These are phyloP conservation scores for Botryotinia narcissicola DNA, from an alignment of 2,329 filamentous ascomycete genomes.

Conservation along the genomic window DNA sequence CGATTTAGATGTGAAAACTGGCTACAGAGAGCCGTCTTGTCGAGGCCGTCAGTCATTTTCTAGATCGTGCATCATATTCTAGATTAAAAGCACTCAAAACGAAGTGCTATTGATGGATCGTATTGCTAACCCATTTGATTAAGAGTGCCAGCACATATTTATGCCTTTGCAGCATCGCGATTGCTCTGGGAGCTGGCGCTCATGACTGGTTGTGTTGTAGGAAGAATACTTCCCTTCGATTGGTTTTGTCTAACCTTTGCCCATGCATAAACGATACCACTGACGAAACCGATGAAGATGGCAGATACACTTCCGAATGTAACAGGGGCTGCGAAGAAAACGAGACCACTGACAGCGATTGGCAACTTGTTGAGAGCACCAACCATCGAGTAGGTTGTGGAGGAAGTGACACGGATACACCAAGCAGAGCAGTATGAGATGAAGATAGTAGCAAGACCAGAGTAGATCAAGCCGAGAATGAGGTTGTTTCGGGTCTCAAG, in stretches of 20 bases:
- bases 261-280: conserved; percentile 85
- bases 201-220: conserved; percentile 68
- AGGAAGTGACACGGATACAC: conserved; percentile 96
- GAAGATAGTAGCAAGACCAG: conserved; percentile 88
- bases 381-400: conserved; percentile 98
- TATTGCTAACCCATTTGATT: background rate
- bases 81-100: conserved; percentile 5
- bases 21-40: background rate
- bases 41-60: conserved; percentile 1
- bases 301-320: conserved; percentile 90
- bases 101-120: background rate
- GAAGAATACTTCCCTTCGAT: conserved; percentile 61
- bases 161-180: conserved; percentile 68
- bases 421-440: conserved; percentile 99
- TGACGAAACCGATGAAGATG: conserved; percentile 87
- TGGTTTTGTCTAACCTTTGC: conserved; percentile 79
- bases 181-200: conserved; percentile 91
- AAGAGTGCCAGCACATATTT: conserved; percentile 13
- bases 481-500: conserved; percentile 73
- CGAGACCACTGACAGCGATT: conserved; percentile 83
- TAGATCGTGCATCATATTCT: conserved; percentile 6
- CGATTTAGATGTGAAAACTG: background rate
- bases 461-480: conserved; percentile 87
- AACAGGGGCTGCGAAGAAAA: conserved; percentile 94
- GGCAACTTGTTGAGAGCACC: conserved; percentile 97